Evolutionary conservation across 148 eudicot genomes (phyloP).

Genomic region (Heliosperma pusillum): DNA sequence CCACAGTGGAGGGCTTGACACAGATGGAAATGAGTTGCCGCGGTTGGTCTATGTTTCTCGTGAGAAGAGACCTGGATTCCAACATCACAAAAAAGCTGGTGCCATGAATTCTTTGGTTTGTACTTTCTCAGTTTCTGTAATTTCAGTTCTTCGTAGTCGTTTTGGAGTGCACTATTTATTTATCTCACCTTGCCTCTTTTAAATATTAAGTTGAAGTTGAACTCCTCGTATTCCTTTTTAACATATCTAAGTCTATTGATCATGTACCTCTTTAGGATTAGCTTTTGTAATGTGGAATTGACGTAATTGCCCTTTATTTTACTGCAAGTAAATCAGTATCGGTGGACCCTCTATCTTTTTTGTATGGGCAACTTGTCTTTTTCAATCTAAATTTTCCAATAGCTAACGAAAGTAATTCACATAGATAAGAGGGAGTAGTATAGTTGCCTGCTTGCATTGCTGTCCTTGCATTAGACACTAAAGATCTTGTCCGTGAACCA

Average conservation of each 20-base stretch:
- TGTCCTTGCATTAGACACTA: background rate
- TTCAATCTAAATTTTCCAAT: background rate
- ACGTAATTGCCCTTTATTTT: background rate
- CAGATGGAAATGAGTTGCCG: conserved; percentile 95
- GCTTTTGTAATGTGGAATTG: background rate
- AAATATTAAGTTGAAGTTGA: background rate
- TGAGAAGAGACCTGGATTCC: conserved; percentile 99
- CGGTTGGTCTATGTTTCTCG: conserved; percentile 97
- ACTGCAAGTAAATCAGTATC: background rate
- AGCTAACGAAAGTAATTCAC: background rate
- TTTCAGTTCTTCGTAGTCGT: background rate
- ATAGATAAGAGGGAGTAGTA: background rate
- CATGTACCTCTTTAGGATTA: background rate
- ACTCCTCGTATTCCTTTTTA: background rate
- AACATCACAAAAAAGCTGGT: conserved; percentile 99
- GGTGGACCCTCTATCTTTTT: background rate
- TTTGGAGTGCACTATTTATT: background rate
- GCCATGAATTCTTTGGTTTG: conserved; percentile 98
- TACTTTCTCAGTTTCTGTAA: conserved; percentile 12
- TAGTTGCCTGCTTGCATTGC: background rate
- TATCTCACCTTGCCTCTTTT: background rate
- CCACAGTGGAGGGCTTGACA: conserved; percentile 92
- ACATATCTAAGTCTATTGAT: background rate
- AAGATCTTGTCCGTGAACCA: background rate
- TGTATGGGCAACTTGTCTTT: background rate